phyloP scores from a whole-genome alignment of 768 basidiomycete genomes.

The Tricholoma furcatifolium region DNA sequence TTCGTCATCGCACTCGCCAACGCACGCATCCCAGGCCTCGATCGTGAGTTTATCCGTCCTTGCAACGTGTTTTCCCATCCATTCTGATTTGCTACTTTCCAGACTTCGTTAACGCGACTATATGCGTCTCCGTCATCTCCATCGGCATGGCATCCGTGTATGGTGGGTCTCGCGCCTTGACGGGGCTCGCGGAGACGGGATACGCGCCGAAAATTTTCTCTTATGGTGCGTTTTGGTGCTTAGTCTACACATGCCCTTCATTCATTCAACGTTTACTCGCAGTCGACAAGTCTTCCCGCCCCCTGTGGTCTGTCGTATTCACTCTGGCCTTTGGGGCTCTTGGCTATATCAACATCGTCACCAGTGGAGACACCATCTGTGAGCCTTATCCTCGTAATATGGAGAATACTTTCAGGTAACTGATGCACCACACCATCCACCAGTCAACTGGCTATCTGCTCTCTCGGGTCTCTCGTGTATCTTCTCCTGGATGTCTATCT shows the following conservation, averaged over 20 bases:
- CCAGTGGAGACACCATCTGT: slow-evolving; percentile 39
- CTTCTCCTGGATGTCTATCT: slow-evolving; percentile 46
- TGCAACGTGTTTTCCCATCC: slow-evolving; percentile 15
- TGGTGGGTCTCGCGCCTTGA: neutral
- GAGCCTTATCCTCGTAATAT: slow-evolving; percentile 12
- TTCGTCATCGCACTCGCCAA: neutral
- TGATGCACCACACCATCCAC: neutral
- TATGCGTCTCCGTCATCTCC: too few relatives aligned
- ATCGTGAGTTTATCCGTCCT: neutral
- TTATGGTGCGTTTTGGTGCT: neutral
- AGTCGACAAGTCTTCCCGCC: slow-evolving; percentile 49
- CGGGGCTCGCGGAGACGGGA: neutral
- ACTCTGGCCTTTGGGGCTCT: slow-evolving; percentile 37
- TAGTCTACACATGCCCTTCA: neutral
- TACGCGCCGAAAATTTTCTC: neutral
- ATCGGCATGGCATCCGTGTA: too few relatives aligned
- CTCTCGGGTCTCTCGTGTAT: slow-evolving; percentile 45
- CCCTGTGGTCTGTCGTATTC: slow-evolving; percentile 35
- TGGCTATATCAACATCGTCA: slow-evolving; percentile 38
- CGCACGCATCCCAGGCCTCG: too few relatives aligned
- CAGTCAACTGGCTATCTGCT: slow-evolving; percentile 47
- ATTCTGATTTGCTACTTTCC: neutral
- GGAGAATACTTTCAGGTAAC: neutral
- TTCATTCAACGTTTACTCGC: neutral
- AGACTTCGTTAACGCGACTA: too few relatives aligned